Conservation (phyloP, 805 yeast species). For the Barnettozyma botsteinii region DNA sequence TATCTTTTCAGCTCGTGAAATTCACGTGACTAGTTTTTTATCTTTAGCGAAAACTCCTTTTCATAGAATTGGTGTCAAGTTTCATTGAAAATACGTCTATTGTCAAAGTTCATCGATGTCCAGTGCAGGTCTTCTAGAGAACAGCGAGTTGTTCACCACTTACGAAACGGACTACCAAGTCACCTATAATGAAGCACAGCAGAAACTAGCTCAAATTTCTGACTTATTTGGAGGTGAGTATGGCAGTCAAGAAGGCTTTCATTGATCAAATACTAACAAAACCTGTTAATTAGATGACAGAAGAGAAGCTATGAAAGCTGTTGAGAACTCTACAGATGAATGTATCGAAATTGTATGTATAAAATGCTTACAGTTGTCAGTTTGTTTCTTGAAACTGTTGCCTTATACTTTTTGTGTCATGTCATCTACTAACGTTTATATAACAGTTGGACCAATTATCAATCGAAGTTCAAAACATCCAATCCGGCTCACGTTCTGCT, state of each 20-base stretch:
- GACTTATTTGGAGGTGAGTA: slow-evolving; percentile 39
- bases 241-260: too few relatives aligned
- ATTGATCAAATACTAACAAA: neutral
- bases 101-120: slow-evolving; percentile 19
- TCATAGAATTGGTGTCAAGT: too few relatives aligned
- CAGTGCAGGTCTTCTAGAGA: slow-evolving; percentile 20
- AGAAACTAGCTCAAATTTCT: slow-evolving; percentile 52
- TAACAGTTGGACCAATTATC: slow-evolving; percentile 73
- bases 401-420: neutral
- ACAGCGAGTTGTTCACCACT: slow-evolving; percentile 24
- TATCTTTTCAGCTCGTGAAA: too few relatives aligned
- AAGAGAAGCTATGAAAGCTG: slow-evolving; percentile 48
- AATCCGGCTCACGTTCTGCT: slow-evolving; percentile 63
- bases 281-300: slow-evolving; percentile 37
- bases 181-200: slow-evolving; percentile 62
- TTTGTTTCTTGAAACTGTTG: too few relatives aligned
- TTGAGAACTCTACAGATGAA: slow-evolving; percentile 71
- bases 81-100: too few relatives aligned
- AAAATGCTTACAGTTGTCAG: too few relatives aligned
- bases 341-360: slow-evolving; percentile 54
- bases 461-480: slow-evolving; percentile 76
- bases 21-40: neutral
- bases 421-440: slow-evolving; percentile 6
- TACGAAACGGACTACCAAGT: slow-evolving; percentile 45
- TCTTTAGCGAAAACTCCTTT: slow-evolving; percentile 4